Base-by-base conservation (phyloP, 2,329 filamentous ascomycete genomes). In the Trichoderma asperellum region DNA sequence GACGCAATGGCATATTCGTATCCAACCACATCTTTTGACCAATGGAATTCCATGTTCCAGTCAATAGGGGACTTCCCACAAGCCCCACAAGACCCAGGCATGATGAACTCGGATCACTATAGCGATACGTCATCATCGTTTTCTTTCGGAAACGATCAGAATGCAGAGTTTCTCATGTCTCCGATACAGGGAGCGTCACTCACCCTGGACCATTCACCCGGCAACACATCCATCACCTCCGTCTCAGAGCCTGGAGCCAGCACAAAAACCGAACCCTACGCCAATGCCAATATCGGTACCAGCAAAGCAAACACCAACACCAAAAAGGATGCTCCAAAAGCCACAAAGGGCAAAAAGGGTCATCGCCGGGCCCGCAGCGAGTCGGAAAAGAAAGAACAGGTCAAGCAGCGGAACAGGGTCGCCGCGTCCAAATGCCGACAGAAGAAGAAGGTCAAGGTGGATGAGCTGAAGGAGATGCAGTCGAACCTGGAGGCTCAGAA, bases 401-500 rank as follows among this genome's bases (percentile, higher is more conserved):
- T 55, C 6, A 65, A 69, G 62, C 61, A 91, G 78, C 86, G 91
- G 69, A 93, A 93, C 77, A 85, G 91, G 12, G 81, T 91, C 2
- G 91, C 91, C 0, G 91, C 91, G 1, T 91, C 88, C 76, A 93
- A 92, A 75, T 93, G 91, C 75, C 87, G 91, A 2, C 86, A 90
- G 75, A 92, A 92, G 79, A 87, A 87, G 74, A 88, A 87, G 77
- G 79, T 82, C 72, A 86, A 83, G 80, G 82, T 85, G 14, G 78
- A 78, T 10, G 80, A 83, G 18, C 74, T 87, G 27, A 84, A 87
- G 71, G 81, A 83, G 62, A 80, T 79, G 5, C 83, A 82, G 68
- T 71, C 76, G 11, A 78, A 75, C 0, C 73, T 87, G 34, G 85
- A 87, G 74, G 74, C 72, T 10, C 79, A 82, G 53, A 80, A 87